These are phyloP conservation scores for Leishmania tarentolae DNA, from an alignment of 208 protist species.

Conservation along the genomic window DNA sequence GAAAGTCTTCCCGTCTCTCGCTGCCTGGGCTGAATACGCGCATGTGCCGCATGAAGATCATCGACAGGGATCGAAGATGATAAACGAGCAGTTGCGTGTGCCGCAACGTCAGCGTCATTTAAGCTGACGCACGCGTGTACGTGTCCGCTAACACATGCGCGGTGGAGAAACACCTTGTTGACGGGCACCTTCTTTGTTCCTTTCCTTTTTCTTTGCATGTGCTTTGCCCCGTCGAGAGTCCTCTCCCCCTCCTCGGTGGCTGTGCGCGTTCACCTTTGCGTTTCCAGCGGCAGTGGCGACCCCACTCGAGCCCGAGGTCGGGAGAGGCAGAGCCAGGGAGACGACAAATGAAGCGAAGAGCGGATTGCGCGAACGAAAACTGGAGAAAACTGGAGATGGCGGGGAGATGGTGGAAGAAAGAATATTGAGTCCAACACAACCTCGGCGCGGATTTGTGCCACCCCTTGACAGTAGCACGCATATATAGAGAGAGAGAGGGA, in stretches of 20 bases:
- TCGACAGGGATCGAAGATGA: not conserved
- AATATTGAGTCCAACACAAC: not conserved
- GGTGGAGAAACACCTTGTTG: not conserved
- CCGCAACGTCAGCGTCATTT: not conserved
- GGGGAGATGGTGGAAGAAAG: not conserved
- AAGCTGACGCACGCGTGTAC: not conserved
- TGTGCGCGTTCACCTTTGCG: not conserved
- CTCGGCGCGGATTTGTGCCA: not conserved
- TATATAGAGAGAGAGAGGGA: too few species aligned
- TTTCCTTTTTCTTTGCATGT: not conserved
- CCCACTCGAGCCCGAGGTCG: not conserved
- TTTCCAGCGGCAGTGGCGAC: not conserved
- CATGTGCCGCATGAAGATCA: not conserved
- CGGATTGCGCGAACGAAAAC: not conserved
- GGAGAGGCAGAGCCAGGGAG: not conserved
- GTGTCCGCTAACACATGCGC: not conserved
- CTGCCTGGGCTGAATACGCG: not conserved
- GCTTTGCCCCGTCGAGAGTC: not conserved
- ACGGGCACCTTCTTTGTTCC: not conserved
- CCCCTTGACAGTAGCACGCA: not conserved
- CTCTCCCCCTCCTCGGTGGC: not conserved
- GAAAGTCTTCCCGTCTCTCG: not conserved
- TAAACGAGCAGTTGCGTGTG: not conserved
- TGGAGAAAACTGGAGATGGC: not conserved
- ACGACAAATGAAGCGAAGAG: not conserved